Evolutionary conservation across 257 asterid genomes (phyloP).

Genomic region (Gardenia jasminoides): DNA sequence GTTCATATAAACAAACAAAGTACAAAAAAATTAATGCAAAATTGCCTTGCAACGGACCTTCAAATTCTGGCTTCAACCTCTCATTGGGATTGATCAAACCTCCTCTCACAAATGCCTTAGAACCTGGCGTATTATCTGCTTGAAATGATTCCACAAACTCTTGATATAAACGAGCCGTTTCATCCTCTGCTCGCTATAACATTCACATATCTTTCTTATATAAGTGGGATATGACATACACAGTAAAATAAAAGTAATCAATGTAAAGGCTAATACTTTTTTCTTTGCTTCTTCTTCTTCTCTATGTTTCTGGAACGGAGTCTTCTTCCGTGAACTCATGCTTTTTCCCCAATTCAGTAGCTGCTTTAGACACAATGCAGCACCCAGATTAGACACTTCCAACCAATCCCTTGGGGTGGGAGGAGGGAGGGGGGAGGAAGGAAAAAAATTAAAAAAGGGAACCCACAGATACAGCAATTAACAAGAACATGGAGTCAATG

Average conservation of each 20-base stretch:
- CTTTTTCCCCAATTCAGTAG: constrained; percentile 23
- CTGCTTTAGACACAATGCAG: constrained; percentile 16
- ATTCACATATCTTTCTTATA: constrained; percentile 10
- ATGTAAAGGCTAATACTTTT: constrained; percentile 36
- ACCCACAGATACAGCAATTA: no score
- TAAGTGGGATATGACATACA: background rate
- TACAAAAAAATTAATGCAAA: constrained; percentile 5
- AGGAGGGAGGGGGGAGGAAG: background rate
- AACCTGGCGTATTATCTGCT: constrained; percentile 68
- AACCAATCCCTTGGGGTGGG: no score
- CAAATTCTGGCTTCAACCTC: constrained; percentile 52
- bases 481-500: no score
- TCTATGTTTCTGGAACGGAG: constrained; percentile 94
- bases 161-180: constrained; percentile 77
- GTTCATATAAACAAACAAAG: background rate
- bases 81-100: constrained; percentile 84
- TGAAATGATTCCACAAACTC: constrained; percentile 86
- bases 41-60: constrained; percentile 56
- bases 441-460: background rate
- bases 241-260: background rate
- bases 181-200: constrained; percentile 81
- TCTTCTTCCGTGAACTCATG: constrained; percentile 88
- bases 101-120: constrained; percentile 87
- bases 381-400: background rate
- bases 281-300: constrained; percentile 95